Evolutionary conservation across 768 basidiomycete species (phyloP), one percentile per base, ranked within the genome.

Genomic region (Galerina sulciceps): DNA sequence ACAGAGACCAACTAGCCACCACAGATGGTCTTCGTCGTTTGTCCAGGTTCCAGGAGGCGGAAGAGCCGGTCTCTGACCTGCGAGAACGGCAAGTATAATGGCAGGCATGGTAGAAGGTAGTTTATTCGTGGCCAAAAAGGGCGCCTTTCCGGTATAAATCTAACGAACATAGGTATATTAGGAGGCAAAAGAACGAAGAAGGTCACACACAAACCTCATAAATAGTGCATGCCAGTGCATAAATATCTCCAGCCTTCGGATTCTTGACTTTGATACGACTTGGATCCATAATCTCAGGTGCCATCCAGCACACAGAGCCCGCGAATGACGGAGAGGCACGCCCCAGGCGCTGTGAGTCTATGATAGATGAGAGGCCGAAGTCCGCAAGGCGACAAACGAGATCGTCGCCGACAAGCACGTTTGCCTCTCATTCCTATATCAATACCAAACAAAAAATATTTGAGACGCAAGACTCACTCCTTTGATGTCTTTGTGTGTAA

Each of bases 401-500:
- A 37, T 62, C 58, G 20, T 63, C 62, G 6, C 51, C 47, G 2
- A 69, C 64, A n/a, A 67, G 66, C 8, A 67, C 58, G 23, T 69
- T 69, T 23, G 65, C 55, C 57, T 58, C 14, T 38, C 20, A 22
- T 14, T 41, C 10, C 9, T 43, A 2, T 31, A 42, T 22, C 3
- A 38, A 23, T 14, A 13, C 1, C 14, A 38, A 26, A 40, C 15
- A n/a, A 13, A 3, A 23, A 3, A 15, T 20, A 22, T 9, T 3
- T 56, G 11, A 15, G 13, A 51, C 1, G 20, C 23, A 31, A 20
- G 43, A 13, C 50, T 23, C 22, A 58, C 57, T 6, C 75, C 71
- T 65, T 78, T 79, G 45, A 80, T 66, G 55, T 80, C 79, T 41
- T 73, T 74, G 36, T 80, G 79, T 20, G 73, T 65, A 17, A 80